Percentiles rank a stretch among this genome's conserved stretches.
phyloP scores from a whole-genome alignment of 768 basidiomycete genomes.

The Leccinum disarticulatum region DNA sequence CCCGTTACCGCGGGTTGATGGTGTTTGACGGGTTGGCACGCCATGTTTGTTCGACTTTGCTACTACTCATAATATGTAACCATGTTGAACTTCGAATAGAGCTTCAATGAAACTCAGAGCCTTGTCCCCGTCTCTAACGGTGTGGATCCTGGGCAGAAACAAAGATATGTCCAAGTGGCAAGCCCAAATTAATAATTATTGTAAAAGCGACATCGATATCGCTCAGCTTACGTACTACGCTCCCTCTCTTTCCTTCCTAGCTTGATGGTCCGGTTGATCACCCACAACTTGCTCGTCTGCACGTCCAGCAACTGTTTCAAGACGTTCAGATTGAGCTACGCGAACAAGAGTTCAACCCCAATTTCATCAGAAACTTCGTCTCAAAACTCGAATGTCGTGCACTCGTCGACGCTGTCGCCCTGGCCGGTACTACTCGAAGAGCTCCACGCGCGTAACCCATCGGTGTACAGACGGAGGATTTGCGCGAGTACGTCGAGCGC shows the following conservation, averaged over 20 bases:
- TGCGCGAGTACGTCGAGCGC: no score
- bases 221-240: slow-evolving; percentile 10
- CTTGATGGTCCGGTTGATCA: slow-evolving; percentile 87
- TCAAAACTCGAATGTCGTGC: slow-evolving; percentile 91
- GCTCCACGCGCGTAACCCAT: no score
- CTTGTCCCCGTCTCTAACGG: no score
- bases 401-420: slow-evolving; percentile 73
- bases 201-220: not conserved
- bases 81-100: no score
- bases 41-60: no score
- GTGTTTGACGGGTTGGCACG: no score
- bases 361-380: slow-evolving; percentile 82
- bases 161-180: no score
- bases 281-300: slow-evolving; percentile 94
- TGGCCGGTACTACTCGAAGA: slow-evolving; percentile 47
- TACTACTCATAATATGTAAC: no score
- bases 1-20: no score
- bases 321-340: slow-evolving; percentile 78
- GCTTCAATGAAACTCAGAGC: no score
- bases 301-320: slow-evolving; percentile 86
- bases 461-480: no score
- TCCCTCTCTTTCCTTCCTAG: not conserved
- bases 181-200: slow-evolving; percentile 29
- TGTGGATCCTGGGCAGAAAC: no score
- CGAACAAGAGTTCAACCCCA: slow-evolving; percentile 87